phyloP scores from a whole-genome alignment of 805 yeast species.

The Metschnikowia colocasiae region DNA sequence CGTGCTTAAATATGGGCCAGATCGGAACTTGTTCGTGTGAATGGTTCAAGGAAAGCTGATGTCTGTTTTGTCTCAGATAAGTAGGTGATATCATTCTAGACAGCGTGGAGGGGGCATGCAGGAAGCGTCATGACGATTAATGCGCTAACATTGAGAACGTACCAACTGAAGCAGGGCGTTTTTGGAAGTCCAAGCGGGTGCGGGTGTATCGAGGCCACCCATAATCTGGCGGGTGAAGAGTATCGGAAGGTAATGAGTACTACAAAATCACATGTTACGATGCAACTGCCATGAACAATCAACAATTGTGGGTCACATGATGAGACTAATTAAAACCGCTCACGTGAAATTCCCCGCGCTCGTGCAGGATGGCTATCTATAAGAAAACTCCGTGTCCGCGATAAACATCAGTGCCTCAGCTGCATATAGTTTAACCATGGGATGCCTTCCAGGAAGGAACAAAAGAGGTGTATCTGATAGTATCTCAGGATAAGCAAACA shows the following conservation, averaged over 20 bases:
- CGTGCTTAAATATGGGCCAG: neutral
- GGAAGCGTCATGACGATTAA: neutral
- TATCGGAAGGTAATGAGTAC: neutral
- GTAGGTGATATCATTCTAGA: neutral
- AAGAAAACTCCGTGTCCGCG: neutral
- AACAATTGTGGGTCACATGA: neutral
- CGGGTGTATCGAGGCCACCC: too few species aligned
- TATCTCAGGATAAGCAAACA: neutral
- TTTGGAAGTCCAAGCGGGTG: too few species aligned
- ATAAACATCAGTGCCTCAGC: neutral
- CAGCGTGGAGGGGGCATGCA: neutral
- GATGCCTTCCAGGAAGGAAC: neutral
- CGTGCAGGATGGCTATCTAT: constrained; percentile 2
- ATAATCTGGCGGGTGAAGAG: neutral
- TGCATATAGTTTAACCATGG: neutral
- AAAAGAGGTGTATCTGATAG: neutral
- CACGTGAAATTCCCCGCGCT: neutral
- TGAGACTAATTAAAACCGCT: neutral
- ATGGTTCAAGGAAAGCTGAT: neutral
- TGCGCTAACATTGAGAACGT: neutral
- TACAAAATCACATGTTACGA: neutral
- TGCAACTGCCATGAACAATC: neutral
- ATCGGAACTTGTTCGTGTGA: neutral
- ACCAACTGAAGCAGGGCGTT: too few species aligned
- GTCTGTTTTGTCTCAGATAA: neutral